These are phyloP conservation scores for Thielaviopsis euricoi DNA, from an alignment of 2,329 filamentous ascomycete species.

Conservation along the genomic window DNA sequence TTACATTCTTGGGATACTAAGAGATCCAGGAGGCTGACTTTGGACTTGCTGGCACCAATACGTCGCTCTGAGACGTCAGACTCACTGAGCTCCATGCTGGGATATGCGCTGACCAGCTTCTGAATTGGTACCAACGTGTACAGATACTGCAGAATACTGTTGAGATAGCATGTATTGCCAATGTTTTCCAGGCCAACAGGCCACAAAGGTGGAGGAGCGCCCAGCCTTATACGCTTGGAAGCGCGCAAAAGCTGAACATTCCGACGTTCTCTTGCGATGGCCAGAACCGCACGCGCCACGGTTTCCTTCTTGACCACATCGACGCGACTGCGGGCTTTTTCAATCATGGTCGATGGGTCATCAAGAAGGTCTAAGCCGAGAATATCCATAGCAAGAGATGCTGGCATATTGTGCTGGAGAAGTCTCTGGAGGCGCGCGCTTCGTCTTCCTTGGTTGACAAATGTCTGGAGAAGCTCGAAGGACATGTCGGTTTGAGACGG, in stretches of 20 bases:
- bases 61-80: conserved; percentile 47
- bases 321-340: conserved; percentile 9
- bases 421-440: conserved; percentile 12
- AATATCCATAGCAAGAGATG: conserved; percentile 10
- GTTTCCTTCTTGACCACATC: conserved; percentile 8
- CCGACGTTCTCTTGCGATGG: conserved; percentile 16
- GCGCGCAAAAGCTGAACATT: conserved; percentile 13
- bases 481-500: conserved; percentile 14
- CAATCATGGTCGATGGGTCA: conserved; percentile 3
- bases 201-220: conserved; percentile 27
- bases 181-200: conserved; percentile 74
- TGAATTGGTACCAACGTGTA: conserved; percentile 75
- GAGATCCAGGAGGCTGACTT: conserved; percentile 36
- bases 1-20: conserved; percentile 59
- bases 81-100: conserved; percentile 52
- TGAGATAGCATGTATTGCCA: conserved; percentile 94
- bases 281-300: conserved; percentile 17
- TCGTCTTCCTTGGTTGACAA: conserved; percentile 12
- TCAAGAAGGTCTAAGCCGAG: conserved; percentile 7
- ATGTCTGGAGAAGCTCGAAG: conserved; percentile 14
- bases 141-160: conserved; percentile 89
- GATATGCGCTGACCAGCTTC: conserved; percentile 62
- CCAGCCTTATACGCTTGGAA: conserved; percentile 11
- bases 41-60: conserved; percentile 50
- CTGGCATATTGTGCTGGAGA: conserved; percentile 9